phyloP scores from a whole-genome alignment of 2,329 filamentous ascomycete genomes.

The Calonectria multiphialidica region DNA sequence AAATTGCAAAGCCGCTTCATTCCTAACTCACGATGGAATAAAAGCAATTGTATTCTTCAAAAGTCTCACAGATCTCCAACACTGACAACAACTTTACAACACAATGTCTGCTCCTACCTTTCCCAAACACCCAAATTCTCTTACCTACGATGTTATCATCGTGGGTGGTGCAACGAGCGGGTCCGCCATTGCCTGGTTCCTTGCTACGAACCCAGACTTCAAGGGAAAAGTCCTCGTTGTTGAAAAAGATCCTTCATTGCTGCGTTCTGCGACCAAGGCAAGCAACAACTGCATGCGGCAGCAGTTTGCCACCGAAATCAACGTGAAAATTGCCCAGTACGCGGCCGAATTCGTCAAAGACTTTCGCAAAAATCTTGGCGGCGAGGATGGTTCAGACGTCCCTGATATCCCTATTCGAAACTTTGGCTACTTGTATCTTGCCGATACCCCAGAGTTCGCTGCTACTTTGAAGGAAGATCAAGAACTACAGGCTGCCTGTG shows the following conservation, averaged over 20 bases:
- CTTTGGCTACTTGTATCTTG: slow-evolving; percentile 28
- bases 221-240: slow-evolving; percentile 23
- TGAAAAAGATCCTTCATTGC: slow-evolving; percentile 13
- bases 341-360: slow-evolving; percentile 23
- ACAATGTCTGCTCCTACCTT: no score
- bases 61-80: no score
- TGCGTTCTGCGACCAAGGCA: slow-evolving; percentile 23
- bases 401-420: slow-evolving; percentile 18
- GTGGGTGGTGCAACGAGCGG: slow-evolving; percentile 26
- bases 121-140: not conserved
- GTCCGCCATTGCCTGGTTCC: slow-evolving; percentile 26
- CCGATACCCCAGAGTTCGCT: slow-evolving; percentile 9
- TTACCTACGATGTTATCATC: slow-evolving; percentile 16
- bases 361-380: slow-evolving; percentile 18
- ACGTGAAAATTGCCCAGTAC: slow-evolving; percentile 25
- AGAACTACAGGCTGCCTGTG: slow-evolving; percentile 13
- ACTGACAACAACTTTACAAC: no score
- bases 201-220: slow-evolving; percentile 22
- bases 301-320: slow-evolving; percentile 26
- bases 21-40: no score
- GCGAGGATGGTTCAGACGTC: not conserved
- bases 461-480: slow-evolving; percentile 12
- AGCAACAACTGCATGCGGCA: slow-evolving; percentile 30
- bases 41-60: no score
- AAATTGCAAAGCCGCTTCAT: no score